Conservation (phyloP, 2,329 filamentous ascomycete genomes). For the Talaromyces islandicus region DNA sequence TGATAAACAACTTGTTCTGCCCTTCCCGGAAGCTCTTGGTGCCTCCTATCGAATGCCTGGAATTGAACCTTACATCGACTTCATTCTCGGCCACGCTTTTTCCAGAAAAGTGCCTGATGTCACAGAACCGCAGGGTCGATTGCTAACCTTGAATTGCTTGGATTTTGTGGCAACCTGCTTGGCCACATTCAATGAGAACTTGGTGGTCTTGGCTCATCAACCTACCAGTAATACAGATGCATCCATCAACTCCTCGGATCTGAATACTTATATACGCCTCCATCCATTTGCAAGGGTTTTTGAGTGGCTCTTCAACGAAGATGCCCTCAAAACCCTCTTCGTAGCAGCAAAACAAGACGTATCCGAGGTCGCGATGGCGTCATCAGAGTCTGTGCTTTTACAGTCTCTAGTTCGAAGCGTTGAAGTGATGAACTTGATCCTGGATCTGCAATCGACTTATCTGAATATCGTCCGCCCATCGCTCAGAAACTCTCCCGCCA, state of each 20-base stretch:
- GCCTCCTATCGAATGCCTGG: conserved; percentile 72
- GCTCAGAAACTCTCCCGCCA: conserved; percentile 60
- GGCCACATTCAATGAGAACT: conserved; percentile 85
- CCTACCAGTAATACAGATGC: conserved; percentile 69
- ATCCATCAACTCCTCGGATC: conserved; percentile 66
- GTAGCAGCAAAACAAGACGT: conserved; percentile 71
- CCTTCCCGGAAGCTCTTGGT: conserved; percentile 83
- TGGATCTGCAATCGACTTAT: conserved; percentile 87
- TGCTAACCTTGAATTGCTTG: conserved; percentile 74
- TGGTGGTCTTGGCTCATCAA: conserved; percentile 77
- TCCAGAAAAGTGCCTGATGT: conserved; percentile 60
- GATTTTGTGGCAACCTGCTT: conserved; percentile 77
- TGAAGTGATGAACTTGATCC: conserved; percentile 72
- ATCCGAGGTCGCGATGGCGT: conserved; percentile 63
- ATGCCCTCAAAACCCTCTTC: conserved; percentile 74
- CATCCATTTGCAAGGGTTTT: conserved; percentile 93
- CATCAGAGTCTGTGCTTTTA: conserved; percentile 74
- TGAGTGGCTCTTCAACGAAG: conserved; percentile 97
- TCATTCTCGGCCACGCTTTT: conserved; percentile 74
- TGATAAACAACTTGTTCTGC: conserved; percentile 65
- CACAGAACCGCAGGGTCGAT: conserved; percentile 62
- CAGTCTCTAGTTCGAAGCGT: conserved; percentile 73
- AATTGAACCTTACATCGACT: conserved; percentile 90
- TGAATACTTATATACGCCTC: conserved; percentile 73
- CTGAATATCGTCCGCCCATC: conserved; percentile 79